Evolutionary conservation across 257 asterid genomes (phyloP).

Genomic region (Solanum clarkiae): DNA sequence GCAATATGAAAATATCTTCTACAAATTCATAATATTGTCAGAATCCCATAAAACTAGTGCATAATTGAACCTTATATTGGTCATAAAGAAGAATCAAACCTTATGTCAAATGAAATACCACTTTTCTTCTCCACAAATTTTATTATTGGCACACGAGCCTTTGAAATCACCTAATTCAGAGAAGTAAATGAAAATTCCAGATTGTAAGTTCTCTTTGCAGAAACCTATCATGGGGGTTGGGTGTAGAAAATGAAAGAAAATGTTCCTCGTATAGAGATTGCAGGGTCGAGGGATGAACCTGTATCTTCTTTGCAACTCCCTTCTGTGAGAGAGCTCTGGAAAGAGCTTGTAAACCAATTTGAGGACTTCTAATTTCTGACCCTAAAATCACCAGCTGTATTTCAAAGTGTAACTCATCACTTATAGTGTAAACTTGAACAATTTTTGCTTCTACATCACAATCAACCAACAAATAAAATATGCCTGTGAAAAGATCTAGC

Average conservation of each 20-base stretch:
- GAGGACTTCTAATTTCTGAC: constrained; percentile 60
- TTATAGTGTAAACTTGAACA: background rate
- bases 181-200: background rate
- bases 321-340: constrained; percentile 78
- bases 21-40: background rate
- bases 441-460: background rate
- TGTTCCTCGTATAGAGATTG: constrained; percentile 4
- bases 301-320: constrained; percentile 86
- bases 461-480: background rate
- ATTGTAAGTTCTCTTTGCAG: background rate
- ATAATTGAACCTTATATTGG: constrained; percentile 21
- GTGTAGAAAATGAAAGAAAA: background rate
- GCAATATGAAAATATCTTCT: background rate
- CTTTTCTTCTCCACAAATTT: constrained; percentile 93
- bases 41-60: background rate
- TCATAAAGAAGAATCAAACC: background rate
- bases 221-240: background rate
- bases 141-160: constrained; percentile 91
- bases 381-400: constrained; percentile 75
- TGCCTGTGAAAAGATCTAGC: background rate
- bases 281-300: constrained; percentile 28
- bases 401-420: background rate
- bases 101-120: constrained; percentile 72
- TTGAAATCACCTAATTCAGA: constrained; percentile 66
- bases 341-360: constrained; percentile 80